Percentiles rank a stretch among this genome's conserved stretches.
Conservation (phyloP, 768 basidiomycete species). For the Serendipita sp. region DNA sequence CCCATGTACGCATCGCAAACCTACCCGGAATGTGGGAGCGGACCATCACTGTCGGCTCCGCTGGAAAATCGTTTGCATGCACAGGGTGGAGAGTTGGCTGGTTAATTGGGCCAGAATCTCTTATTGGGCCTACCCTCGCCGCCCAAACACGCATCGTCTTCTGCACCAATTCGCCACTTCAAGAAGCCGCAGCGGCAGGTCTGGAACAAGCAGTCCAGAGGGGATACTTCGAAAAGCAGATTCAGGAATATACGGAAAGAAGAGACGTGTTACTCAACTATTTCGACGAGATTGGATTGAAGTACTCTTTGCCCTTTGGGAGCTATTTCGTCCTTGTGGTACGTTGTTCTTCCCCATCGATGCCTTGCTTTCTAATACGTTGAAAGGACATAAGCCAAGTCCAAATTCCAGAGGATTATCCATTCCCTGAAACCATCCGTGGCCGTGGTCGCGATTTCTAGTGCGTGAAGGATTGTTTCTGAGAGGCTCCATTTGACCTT, state of each 20-base stretch:
- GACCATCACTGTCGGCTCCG: slow-evolving; percentile 91
- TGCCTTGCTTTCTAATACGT: slow-evolving; percentile 1
- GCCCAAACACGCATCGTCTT: slow-evolving; percentile 91
- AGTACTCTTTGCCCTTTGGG: slow-evolving; percentile 79
- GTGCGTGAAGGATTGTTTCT: slow-evolving; percentile 24
- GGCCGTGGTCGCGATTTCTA: slow-evolving; percentile 80
- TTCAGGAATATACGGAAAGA: slow-evolving; percentile 63
- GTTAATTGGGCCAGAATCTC: slow-evolving; percentile 73
- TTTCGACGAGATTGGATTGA: slow-evolving; percentile 72
- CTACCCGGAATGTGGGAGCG: slow-evolving; percentile 99
- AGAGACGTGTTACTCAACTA: slow-evolving; percentile 54
- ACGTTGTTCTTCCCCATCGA: slow-evolving; percentile 14
- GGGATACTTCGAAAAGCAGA: slow-evolving; percentile 63
- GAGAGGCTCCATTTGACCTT: not conserved
- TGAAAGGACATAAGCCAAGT: slow-evolving; percentile 58
- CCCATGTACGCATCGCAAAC: slow-evolving; percentile 83
- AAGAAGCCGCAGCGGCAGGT: slow-evolving; percentile 85
- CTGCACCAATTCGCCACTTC: slow-evolving; percentile 85
- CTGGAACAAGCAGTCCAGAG: slow-evolving; percentile 61
- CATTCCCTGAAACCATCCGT: slow-evolving; percentile 56
- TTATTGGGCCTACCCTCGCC: slow-evolving; percentile 75
- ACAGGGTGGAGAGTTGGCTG: slow-evolving; percentile 98
- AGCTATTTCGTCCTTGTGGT: slow-evolving; percentile 83
- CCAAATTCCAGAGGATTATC: slow-evolving; percentile 69
- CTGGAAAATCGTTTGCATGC: slow-evolving; percentile 89